phyloP scores from a whole-genome alignment of 768 basidiomycete genomes.

The Scleroderma citrinum region DNA sequence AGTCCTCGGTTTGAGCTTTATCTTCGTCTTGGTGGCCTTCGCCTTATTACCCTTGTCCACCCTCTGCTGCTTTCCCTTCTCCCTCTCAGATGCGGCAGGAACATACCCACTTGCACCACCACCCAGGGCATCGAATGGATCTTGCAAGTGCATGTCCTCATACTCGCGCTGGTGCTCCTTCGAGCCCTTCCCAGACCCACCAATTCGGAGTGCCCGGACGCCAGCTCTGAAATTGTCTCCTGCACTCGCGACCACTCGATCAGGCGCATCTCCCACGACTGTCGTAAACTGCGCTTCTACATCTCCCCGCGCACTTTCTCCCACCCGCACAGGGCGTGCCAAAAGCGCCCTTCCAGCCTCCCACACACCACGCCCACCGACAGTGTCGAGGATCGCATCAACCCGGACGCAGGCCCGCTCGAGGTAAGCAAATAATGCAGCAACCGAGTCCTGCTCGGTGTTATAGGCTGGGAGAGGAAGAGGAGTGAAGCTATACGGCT shows the following conservation, averaged over 20 bases:
- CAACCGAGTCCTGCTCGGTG: slow-evolving; percentile 18
- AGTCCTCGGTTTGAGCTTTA: slow-evolving; percentile 31
- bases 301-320: slow-evolving; percentile 27
- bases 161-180: slow-evolving; percentile 15
- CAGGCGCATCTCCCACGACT: slow-evolving; percentile 64
- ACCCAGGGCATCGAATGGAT: slow-evolving; percentile 3
- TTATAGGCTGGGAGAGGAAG: slow-evolving; percentile 27
- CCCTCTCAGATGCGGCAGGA: no score
- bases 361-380: slow-evolving; percentile 78
- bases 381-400: slow-evolving; percentile 78
- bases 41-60: slow-evolving; percentile 7
- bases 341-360: slow-evolving; percentile 65
- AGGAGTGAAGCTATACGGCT: slow-evolving; percentile 25
- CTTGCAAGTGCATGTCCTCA: background rate
- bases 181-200: slow-evolving; percentile 6
- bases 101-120: slow-evolving; percentile 16
- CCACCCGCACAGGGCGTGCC: slow-evolving; percentile 25
- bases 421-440: slow-evolving; percentile 23
- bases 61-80: no score
- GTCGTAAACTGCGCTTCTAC: slow-evolving; percentile 64
- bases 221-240: slow-evolving; percentile 72
- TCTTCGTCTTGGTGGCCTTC: slow-evolving; percentile 22
- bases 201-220: slow-evolving; percentile 49
- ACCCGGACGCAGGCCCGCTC: slow-evolving; percentile 36
- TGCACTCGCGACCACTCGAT: slow-evolving; percentile 59